phyloP scores from a whole-genome alignment of 2,329 filamentous ascomycete species.

The Nothophoma quercina region DNA sequence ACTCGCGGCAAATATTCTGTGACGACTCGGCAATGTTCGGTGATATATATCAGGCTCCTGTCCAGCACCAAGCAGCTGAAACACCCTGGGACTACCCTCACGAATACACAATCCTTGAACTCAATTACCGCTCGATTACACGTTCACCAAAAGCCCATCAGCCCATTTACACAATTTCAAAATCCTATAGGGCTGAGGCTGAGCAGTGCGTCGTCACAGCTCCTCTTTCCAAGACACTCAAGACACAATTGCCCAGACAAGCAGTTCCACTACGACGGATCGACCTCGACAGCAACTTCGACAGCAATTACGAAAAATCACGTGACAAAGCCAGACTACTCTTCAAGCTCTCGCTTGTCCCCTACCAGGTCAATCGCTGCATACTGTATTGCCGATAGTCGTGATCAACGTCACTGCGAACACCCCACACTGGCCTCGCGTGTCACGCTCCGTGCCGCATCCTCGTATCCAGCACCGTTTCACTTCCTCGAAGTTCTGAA shows the following conservation, averaged over 20 bases:
- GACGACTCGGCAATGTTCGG: constrained; percentile 3
- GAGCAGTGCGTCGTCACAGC: constrained; percentile 12
- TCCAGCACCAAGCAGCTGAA: not conserved
- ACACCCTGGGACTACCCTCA: no score
- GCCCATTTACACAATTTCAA: not conserved
- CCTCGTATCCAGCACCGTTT: constrained; percentile 23
- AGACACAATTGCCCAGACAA: constrained; percentile 11
- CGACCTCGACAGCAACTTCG: constrained; percentile 3
- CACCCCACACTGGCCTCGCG: constrained; percentile 21
- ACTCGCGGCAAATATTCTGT: not conserved
- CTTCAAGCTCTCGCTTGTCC: not conserved
- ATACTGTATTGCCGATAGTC: constrained; percentile 6
- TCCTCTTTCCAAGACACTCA: constrained; percentile 8
- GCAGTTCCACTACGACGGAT: constrained; percentile 14
- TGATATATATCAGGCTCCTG: constrained; percentile 1
- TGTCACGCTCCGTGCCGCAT: constrained; percentile 19
- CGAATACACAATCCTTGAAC: not conserved
- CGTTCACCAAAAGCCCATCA: not conserved
- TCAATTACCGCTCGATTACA: constrained; percentile 3
- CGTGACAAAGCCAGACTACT: constrained; percentile 5
- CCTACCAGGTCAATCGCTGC: not conserved
- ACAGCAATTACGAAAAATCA: not conserved
- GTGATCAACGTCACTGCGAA: constrained; percentile 18
- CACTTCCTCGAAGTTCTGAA: constrained; percentile 29
- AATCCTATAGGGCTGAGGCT: constrained; percentile 16